Percentiles rank a stretch among this genome's conserved stretches.
These are phyloP conservation scores for Fusarium sp. DNA, from an alignment of 2,329 filamentous ascomycete genomes.

Conservation along the genomic window DNA sequence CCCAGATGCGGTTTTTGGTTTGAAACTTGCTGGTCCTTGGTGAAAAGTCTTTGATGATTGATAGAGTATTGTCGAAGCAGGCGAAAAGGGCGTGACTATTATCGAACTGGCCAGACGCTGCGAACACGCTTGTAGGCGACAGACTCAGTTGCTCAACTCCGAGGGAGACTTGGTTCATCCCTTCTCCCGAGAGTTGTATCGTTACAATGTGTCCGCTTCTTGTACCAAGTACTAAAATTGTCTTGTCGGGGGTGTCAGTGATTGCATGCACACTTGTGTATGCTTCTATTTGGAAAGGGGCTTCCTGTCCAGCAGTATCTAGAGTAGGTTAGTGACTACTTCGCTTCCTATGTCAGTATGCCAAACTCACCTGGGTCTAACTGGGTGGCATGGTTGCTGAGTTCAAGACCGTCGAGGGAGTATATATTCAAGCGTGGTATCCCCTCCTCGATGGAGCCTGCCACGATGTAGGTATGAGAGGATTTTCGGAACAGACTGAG, in stretches of 20 bases:
- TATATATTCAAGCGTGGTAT: constrained; percentile 54
- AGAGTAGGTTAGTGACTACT: constrained; percentile 13
- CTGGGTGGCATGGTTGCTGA: constrained; percentile 34
- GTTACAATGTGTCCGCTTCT: constrained; percentile 66
- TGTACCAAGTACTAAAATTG: constrained; percentile 61
- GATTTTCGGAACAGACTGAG: constrained; percentile 54
- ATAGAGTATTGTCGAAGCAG: constrained; percentile 63
- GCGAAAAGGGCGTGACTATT: constrained; percentile 56
- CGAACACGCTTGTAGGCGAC: constrained; percentile 55
- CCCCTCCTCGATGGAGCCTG: constrained; percentile 53
- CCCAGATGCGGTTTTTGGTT: constrained; percentile 63
- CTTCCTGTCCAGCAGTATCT: constrained; percentile 8
- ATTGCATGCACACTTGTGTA: constrained; percentile 62
- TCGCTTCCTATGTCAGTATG: background rate
- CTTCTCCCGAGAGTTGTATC: constrained; percentile 47
- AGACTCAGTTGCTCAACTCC: constrained; percentile 54
- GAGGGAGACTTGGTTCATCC: constrained; percentile 46
- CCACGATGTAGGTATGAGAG: constrained; percentile 50
- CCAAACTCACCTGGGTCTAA: constrained; percentile 30
- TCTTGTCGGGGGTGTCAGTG: constrained; percentile 45
- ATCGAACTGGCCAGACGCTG: constrained; percentile 44
- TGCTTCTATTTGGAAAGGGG: constrained; percentile 53
- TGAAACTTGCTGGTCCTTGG: constrained; percentile 51
- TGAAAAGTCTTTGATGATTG: constrained; percentile 59
- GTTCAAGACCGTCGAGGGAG: constrained; percentile 44